Evolutionary conservation across 2,329 filamentous ascomycete genomes (phyloP).

Genomic region (Pseudogymnoascus sp.): DNA sequence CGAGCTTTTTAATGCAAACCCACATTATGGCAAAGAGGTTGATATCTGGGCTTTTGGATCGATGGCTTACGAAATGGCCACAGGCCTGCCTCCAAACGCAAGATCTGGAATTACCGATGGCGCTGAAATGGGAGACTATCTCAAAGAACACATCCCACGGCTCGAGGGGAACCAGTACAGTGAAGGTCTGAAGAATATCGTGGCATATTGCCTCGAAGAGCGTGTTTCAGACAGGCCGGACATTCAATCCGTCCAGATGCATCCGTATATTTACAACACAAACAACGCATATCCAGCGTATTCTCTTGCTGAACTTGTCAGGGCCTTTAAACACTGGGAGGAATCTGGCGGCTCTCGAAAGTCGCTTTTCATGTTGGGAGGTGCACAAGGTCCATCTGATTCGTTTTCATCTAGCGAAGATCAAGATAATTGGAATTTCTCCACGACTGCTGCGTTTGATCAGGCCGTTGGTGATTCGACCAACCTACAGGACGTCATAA

Average conservation of each 20-base stretch:
- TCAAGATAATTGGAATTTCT: conserved; percentile 62
- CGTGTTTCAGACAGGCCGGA: conserved; percentile 62
- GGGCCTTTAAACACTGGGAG: conserved; percentile 70
- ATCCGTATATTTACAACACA: conserved; percentile 62
- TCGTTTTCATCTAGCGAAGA: conserved; percentile 39
- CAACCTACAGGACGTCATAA: conserved; percentile 52
- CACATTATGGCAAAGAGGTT: conserved; percentile 63
- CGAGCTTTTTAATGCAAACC: conserved; percentile 61
- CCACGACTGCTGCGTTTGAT: conserved; percentile 59
- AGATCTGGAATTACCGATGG: conserved; percentile 40
- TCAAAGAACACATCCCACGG: conserved; percentile 57
- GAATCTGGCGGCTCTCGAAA: conserved; percentile 63
- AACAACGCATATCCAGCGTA: conserved; percentile 56
- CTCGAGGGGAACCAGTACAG: conserved; percentile 69
- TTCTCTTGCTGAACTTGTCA: conserved; percentile 58
- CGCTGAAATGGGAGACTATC: conserved; percentile 45
- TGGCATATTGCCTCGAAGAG: conserved; percentile 66
- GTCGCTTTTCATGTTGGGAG: conserved; percentile 55
- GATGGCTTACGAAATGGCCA: conserved; percentile 75
- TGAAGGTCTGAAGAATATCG: conserved; percentile 58
- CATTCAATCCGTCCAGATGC: conserved; percentile 62
- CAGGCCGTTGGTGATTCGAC: conserved; percentile 45
- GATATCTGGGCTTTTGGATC: conserved; percentile 85
- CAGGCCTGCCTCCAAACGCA: conserved; percentile 66
- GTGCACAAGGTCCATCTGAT: conserved; percentile 43